Percentiles rank a stretch among this genome's conserved stretches.
Evolutionary conservation across 2,329 filamentous ascomycete species (phyloP).

Genomic region (Helicocarpus griseus): DNA sequence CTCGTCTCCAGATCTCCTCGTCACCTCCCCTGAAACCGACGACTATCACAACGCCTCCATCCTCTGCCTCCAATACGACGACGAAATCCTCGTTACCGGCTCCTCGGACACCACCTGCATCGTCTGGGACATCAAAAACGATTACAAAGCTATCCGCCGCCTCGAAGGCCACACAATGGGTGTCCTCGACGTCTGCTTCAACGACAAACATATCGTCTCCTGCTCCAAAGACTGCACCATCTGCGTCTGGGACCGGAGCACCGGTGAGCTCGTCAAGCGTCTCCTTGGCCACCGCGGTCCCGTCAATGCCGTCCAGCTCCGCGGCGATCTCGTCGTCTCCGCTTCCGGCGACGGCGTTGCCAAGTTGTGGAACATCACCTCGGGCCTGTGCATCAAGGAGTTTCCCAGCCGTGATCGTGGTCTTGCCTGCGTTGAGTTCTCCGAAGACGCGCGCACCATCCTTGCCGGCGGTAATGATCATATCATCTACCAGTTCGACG

Average conservation of each 20-base stretch:
- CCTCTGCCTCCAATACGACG: constrained; percentile 88
- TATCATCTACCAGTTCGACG: constrained; percentile 92
- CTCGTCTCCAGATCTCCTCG: constrained; percentile 44
- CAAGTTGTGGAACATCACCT: constrained; percentile 91
- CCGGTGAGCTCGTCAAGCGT: constrained; percentile 64
- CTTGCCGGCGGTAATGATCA: constrained; percentile 93
- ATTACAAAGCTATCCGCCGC: constrained; percentile 70
- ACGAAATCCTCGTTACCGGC: constrained; percentile 85
- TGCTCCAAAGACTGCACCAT: constrained; percentile 95
- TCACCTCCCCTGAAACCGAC: constrained; percentile 27
- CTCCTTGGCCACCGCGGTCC: constrained; percentile 80
- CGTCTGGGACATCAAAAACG: constrained; percentile 71
- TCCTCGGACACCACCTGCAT: constrained; percentile 90
- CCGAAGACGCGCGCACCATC: constrained; percentile 85
- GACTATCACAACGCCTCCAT: constrained; percentile 83
- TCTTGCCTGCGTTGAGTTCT: constrained; percentile 91
- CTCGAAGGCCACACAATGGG: constrained; percentile 73
- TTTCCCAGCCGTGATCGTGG: constrained; percentile 86
- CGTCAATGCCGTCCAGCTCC: constrained; percentile 92
- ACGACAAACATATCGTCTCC: constrained; percentile 85
- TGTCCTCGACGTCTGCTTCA: constrained; percentile 87
- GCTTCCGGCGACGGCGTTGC: constrained; percentile 89
- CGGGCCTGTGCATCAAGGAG: constrained; percentile 79
- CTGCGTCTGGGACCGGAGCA: constrained; percentile 84
- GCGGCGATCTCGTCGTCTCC: constrained; percentile 83